Base-by-base conservation (phyloP, 306 rosid species). In the Begonia peltatifolia region DNA sequence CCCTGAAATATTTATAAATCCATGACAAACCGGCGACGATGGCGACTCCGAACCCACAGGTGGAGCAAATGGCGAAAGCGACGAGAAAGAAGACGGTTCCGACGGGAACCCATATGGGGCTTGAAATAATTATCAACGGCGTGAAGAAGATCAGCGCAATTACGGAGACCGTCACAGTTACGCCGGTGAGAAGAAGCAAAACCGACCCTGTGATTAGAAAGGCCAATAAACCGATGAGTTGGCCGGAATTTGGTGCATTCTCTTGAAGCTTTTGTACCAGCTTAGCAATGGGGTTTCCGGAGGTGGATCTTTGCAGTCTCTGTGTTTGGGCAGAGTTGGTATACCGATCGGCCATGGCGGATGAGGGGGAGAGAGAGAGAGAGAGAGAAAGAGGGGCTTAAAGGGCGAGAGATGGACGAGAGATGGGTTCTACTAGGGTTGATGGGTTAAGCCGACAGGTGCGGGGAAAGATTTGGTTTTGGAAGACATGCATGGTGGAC, bases 91-190 rank as follows among this genome's bases (percentile, higher is more conserved):
- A 38, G 7, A 74, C 0, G 9, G 69, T 52, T 5, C 57, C 73
- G 0, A 75, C 38, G 0, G 97, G 95, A 36, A 80, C 61, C 97
- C 97, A 90, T 30, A 90, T 48, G 2, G 97, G 97, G 64, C 77
- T 78, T 0, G 87, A 74, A 0, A 85, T 0, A 23, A 90, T 49
- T 55, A 90, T 62, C 16, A 90, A 16, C 0, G 95, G 95, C 2
- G 81, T 46, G 62, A 76, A 52, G 36, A 83, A 43, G 54, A 83
- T 44, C 25, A 85, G 36, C 5, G 64, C 68, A 6, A 83, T 2
- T 35, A 56, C 52, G 6, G 73, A 60, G 3, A 57, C 84, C 0
- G 82, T 50, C 55, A 69, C 51, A 18, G 87, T 72, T 12, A 81
- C 46, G 9, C 94, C 80, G 15, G 81, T 46, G 9, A 90, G 74